phyloP scores from a whole-genome alignment of 306 rosid species.

The Acmispon strigosus region DNA sequence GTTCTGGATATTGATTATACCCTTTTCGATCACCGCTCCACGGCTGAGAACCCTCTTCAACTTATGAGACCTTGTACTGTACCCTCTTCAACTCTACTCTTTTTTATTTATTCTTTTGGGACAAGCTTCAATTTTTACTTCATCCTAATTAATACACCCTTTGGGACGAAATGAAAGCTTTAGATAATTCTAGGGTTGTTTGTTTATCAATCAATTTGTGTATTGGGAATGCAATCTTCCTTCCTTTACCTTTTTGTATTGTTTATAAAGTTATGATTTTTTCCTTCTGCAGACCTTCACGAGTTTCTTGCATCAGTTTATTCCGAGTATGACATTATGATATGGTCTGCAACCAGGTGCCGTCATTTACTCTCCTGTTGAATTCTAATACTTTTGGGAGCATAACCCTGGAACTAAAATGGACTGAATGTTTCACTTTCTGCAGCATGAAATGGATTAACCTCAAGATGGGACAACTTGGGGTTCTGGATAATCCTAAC shows the following conservation, averaged over 20 bases:
- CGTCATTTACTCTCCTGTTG: neutral
- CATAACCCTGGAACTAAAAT: neutral
- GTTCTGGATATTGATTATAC: constrained; percentile 96
- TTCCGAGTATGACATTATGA: constrained; percentile 85
- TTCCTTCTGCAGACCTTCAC: constrained; percentile 64
- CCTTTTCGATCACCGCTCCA: constrained; percentile 88
- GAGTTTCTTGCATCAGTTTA: constrained; percentile 89
- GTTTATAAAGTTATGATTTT: neutral
- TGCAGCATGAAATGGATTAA: constrained; percentile 92
- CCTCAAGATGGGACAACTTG: constrained; percentile 91
- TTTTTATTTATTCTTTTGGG: neutral
- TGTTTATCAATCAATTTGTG: too few relatives aligned
- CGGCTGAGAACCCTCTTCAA: constrained; percentile 92
- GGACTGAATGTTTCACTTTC: neutral
- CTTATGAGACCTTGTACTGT: constrained; percentile 86
- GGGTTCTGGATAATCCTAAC: constrained; percentile 86
- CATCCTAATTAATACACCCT: too few relatives aligned
- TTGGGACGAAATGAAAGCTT: too few relatives aligned
- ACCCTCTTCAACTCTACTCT: neutral
- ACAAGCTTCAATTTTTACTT: too few relatives aligned
- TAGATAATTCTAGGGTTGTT: too few relatives aligned
- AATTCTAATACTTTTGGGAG: neutral
- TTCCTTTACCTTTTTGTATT: neutral
- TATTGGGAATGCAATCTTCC: neutral
- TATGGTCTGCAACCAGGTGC: constrained; percentile 98